phyloP scores from a whole-genome alignment of 108 stramenopile species.

The Skeletonema costatum region DNA sequence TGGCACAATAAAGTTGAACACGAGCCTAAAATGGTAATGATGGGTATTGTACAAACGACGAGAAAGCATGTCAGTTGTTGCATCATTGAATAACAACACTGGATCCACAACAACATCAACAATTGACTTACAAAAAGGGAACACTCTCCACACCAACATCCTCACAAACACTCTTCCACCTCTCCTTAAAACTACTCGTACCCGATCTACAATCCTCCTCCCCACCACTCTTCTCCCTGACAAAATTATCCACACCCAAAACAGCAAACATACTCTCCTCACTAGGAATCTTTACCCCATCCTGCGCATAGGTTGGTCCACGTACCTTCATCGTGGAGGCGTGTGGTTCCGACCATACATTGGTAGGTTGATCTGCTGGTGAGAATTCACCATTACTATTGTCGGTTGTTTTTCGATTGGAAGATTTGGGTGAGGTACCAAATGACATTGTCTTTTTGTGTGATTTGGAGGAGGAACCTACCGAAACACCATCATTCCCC shows the following conservation, averaged over 20 bases:
- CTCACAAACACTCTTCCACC: slow-evolving; percentile 34
- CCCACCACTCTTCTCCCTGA: background rate
- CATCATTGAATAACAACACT: background rate
- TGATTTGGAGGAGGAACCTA: background rate
- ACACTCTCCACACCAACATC: slow-evolving; percentile 23
- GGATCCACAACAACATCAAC: background rate
- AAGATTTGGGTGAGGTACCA: background rate
- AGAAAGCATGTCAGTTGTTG: background rate
- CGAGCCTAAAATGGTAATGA: slow-evolving; percentile 1
- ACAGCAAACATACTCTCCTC: slow-evolving; percentile 41
- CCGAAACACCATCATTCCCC: background rate
- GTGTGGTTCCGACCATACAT: slow-evolving; percentile 45
- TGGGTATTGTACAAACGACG: background rate
- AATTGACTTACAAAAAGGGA: slow-evolving; percentile 37
- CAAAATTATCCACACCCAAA: slow-evolving; percentile 54
- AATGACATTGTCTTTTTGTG: background rate
- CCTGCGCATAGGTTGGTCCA: slow-evolving; percentile 20
- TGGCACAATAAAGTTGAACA: slow-evolving; percentile 46
- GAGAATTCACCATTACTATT: background rate
- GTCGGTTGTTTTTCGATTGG: background rate
- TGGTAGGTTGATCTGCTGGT: slow-evolving; percentile 12
- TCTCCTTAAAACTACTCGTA: slow-evolving; percentile 26
- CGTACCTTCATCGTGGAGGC: slow-evolving; percentile 44
- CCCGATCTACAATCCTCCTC: slow-evolving; percentile 4
- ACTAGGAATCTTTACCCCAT: slow-evolving; percentile 35